phyloP scores from a whole-genome alignment of 345 rosid genomes.

The Ceriops zippeliana region DNA sequence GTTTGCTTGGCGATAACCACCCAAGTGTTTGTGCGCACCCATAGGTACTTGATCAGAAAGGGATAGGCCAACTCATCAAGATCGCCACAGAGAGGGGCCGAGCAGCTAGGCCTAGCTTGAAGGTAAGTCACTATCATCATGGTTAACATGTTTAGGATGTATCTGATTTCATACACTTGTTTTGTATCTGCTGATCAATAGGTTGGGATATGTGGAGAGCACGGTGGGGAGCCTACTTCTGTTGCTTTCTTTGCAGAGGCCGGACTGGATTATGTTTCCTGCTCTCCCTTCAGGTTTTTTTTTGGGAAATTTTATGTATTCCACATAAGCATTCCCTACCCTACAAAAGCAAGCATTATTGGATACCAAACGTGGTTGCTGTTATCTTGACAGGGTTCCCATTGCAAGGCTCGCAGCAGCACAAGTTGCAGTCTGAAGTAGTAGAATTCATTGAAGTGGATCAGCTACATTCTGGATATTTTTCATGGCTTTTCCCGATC shows the following conservation, averaged over 20 bases:
- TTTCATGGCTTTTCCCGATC: not conserved
- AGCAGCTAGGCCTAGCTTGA: constrained; percentile 69
- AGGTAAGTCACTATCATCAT: constrained; percentile 40
- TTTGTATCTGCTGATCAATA: constrained; percentile 20
- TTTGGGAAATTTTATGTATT: not conserved
- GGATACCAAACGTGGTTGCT: not conserved
- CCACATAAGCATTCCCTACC: not conserved
- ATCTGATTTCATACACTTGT: no score
- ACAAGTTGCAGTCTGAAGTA: constrained; percentile 55
- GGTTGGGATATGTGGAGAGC: constrained; percentile 97
- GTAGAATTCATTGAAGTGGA: constrained; percentile 3
- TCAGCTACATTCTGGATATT: not conserved
- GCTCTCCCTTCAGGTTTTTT: constrained; percentile 89
- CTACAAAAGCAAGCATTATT: not conserved
- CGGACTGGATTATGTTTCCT: constrained; percentile 95
- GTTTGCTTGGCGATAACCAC: constrained; percentile 2
- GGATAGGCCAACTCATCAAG: constrained; percentile 84
- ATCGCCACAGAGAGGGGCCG: constrained; percentile 82
- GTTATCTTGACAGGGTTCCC: constrained; percentile 54
- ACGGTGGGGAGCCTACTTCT: constrained; percentile 92
- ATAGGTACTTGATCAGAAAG: constrained; percentile 90
- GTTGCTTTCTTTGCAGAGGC: constrained; percentile 78
- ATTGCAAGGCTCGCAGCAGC: constrained; percentile 97
- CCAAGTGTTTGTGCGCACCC: not conserved
- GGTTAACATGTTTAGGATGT: no score